Base-by-base conservation (phyloP, 805 yeast genomes). In the Dipodascus albidus region DNA sequence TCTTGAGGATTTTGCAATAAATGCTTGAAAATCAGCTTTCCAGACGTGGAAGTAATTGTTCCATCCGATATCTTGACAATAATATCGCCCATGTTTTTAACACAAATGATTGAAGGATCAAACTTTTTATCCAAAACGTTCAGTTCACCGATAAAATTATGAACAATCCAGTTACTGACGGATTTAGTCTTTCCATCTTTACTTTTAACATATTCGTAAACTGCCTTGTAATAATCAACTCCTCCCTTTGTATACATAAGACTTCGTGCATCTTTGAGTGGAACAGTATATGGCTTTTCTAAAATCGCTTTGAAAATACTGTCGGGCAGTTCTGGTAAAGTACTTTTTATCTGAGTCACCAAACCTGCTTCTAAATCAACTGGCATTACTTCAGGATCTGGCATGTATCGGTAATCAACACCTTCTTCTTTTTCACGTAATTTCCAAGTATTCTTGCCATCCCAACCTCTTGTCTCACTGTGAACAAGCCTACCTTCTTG, bases 391-490 rank as follows among this genome's bases (percentile, higher is more conserved):
- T 93, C 99, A 1, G 95, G 87, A 65, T 93, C 99, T 0, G 98
- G 96, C 76, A 91, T 83, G 64, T 89, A 93, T 61, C 98, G 73
- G 67, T 93, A 93, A 67, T 93, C 99, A 11, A 86, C 76, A 0
- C 87, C 78, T 42, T 79, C 78, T 65, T 91, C 97, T 62, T 93
- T 93, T 2, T 79, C 73, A 63, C 99, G 78, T 50, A 85, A 69
- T 50, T 77, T 74, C 48, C 76, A 72, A 0, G 98, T 91, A 47
- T 73, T 70, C 2, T 67, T 67, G 1, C 96, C 97, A 61, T 84
- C 83, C 96, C 97, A 93, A 19, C 96, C 93, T 63, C 97, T 76
- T 0, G 99, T 93, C 62, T 90, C 96, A 3, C 71, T 62, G n/a
- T 59, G 58, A 1, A 68, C 65, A 2, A 58, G 58, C 38, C 64